Percentiles rank a stretch among this genome's conserved stretches.
phyloP scores from a whole-genome alignment of 345 rosid genomes.

The Brassica cretica region DNA sequence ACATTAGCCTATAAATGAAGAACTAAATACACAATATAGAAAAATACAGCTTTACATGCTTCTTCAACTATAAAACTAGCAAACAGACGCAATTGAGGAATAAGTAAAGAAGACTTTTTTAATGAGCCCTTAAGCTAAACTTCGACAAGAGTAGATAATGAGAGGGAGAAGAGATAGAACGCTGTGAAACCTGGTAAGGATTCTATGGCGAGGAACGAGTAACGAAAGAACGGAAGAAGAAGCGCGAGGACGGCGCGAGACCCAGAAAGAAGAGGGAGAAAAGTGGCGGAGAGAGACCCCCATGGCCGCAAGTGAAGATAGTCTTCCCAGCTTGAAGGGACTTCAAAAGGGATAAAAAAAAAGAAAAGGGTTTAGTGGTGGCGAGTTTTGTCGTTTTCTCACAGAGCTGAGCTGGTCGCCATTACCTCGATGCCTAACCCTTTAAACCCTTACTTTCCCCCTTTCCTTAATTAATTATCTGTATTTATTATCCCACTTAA shows the following conservation, averaged over 20 bases:
- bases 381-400: slow-evolving; percentile 21
- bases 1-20: slow-evolving; percentile 12
- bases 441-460: slow-evolving; percentile 29
- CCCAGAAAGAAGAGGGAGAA: slow-evolving; percentile 49
- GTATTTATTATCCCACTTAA: background rate
- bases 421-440: slow-evolving; percentile 11
- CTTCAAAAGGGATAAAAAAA: background rate
- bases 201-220: slow-evolving; percentile 30
- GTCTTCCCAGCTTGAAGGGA: slow-evolving; percentile 53
- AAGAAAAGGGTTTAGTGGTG: slow-evolving; percentile 21
- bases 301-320: slow-evolving; percentile 53
- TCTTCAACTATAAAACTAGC: background rate
- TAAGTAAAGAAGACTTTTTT: background rate
- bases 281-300: slow-evolving; percentile 57
- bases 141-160: background rate
- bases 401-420: slow-evolving; percentile 28
- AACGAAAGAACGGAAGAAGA: slow-evolving; percentile 22
- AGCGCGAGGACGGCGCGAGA: slow-evolving; percentile 42
- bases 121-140: background rate
- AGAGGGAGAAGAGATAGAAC: background rate
- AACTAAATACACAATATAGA: slow-evolving; percentile 7
- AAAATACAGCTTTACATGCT: slow-evolving; percentile 1
- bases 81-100: slow-evolving; percentile 9
- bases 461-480: background rate
- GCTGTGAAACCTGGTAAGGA: slow-evolving; percentile 9